Base-by-base conservation (phyloP, 2,329 filamentous ascomycete species). In the Scolecobasidium constrictum region DNA sequence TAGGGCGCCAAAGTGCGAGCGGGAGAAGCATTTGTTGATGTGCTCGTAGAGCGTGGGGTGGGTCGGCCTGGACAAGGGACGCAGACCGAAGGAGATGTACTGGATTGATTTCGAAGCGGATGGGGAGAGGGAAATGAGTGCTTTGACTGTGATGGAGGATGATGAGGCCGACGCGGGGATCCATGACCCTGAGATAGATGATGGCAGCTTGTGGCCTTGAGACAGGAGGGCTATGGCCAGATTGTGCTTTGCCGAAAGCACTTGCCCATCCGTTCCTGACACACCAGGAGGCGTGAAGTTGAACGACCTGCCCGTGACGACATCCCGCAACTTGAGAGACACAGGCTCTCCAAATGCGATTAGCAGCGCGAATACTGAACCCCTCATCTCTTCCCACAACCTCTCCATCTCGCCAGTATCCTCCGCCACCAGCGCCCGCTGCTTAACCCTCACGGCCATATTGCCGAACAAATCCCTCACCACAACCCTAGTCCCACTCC, bases 381-480 rank as follows among this genome's bases (percentile, higher is more conserved):
- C 70, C 47, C 75, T 72, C 13, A 94, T 61, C 1, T 60, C 60
- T 20, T 78, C 72, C 77, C 84, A 90, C 41, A 83, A 72, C 49
- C 72, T 81, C 16, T 72, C 69, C 3, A 72, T 60, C 38, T 79
- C 66, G 18, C 66, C 55, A 9, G 46, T 68, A 50, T 50, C 67
- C 69, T 52, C 76, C 65, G 31, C 69, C 58, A 49, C 62, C 3
- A 77, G 51, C 0, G 75, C 75, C 48, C 87, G 75, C 52, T 87
- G 83, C 56, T 92, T 94, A 19, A 93, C 81, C 12, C 90, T 78
- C 11, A 95, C 90, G 0, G 90, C 87, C 76, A 95, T 85, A 46
- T 80, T 83, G 0, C 88, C 87, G 61, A 95, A 96, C 1, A 95
- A 66, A 57, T 94, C 81, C 44, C 80, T 76, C 4, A 94, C 81